These are phyloP conservation scores for Mycosphaerella arachidis DNA, from an alignment of 2,329 filamentous ascomycete species.

Conservation along the genomic window DNA sequence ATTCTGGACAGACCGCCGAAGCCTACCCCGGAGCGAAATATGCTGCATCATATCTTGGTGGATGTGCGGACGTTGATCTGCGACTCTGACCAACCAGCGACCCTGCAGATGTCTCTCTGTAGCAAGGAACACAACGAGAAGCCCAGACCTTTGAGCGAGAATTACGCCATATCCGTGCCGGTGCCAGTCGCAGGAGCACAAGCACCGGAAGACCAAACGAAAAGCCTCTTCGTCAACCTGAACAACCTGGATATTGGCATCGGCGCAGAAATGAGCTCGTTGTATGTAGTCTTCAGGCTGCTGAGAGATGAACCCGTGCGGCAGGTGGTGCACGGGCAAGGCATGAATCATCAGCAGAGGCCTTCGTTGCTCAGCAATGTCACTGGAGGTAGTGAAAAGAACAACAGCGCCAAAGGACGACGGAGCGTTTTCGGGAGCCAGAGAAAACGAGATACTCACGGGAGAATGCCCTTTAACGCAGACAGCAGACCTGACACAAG, in stretches of 20 bases:
- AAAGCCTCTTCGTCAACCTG: slow-evolving; percentile 83
- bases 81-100: slow-evolving; percentile 68
- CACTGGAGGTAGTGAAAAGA: slow-evolving; percentile 14
- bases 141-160: slow-evolving; percentile 71
- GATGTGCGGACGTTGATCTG: slow-evolving; percentile 80
- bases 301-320: slow-evolving; percentile 53
- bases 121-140: slow-evolving; percentile 62
- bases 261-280: slow-evolving; percentile 57
- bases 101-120: slow-evolving; percentile 72
- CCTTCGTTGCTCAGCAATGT: slow-evolving; percentile 16
- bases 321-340: slow-evolving; percentile 20
- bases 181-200: slow-evolving; percentile 67
- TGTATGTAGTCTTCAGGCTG: slow-evolving; percentile 82
- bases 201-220: slow-evolving; percentile 63
- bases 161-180: slow-evolving; percentile 72
- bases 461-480: slow-evolving; percentile 15
- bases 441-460: slow-evolving; percentile 37
- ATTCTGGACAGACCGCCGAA: slow-evolving; percentile 78
- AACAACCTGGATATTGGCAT: slow-evolving; percentile 70
- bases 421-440: slow-evolving; percentile 63
- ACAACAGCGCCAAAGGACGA: slow-evolving; percentile 36
- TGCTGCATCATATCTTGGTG: slow-evolving; percentile 75
- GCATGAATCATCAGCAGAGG: slow-evolving; percentile 15
- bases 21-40: slow-evolving; percentile 61
- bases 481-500: slow-evolving; percentile 23